phyloP scores from a whole-genome alignment of 116 monocot genomes.

The Cymodocea nodosa region DNA sequence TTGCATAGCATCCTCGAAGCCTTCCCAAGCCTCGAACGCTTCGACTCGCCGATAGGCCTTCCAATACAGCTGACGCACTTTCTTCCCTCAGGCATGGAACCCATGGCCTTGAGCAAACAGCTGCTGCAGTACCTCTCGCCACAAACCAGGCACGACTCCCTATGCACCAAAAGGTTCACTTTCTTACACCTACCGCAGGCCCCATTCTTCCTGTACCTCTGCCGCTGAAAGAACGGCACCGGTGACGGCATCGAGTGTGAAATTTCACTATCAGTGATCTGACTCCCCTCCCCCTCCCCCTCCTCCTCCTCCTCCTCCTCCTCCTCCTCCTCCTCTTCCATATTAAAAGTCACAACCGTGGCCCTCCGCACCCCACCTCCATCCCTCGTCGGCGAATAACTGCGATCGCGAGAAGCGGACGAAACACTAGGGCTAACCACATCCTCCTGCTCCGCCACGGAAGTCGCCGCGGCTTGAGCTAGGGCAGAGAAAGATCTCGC shows the following conservation, averaged over 20 bases:
- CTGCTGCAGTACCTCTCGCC: slow-evolving; percentile 30
- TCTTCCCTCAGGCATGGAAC: slow-evolving; percentile 49
- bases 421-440: slow-evolving; percentile 4
- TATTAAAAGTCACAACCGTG: slow-evolving; percentile 11
- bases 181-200: slow-evolving; percentile 28
- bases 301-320: not conserved
- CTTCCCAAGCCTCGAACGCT: slow-evolving; percentile 23
- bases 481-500: not conserved
- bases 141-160: slow-evolving; percentile 39
- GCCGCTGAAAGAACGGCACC: not conserved
- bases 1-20: slow-evolving; percentile 21
- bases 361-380: not conserved
- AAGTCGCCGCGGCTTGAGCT: not conserved
- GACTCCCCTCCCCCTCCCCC: not conserved
- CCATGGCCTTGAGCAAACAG: slow-evolving; percentile 44
- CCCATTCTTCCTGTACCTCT: slow-evolving; percentile 13
- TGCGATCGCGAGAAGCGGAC: slow-evolving; percentile 3
- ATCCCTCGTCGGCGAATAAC: not conserved
- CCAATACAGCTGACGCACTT: slow-evolving; percentile 44
- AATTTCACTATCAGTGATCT: not conserved
- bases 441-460: slow-evolving; percentile 1
- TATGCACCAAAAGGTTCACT: slow-evolving; percentile 21
- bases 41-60: slow-evolving; percentile 23
- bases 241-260: not conserved
- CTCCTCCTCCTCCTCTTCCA: not conserved